Evolutionary conservation across 2,329 filamentous ascomycete genomes (phyloP), one percentile per base, ranked within the genome.

Genomic region (Arthrinium puccinioides): DNA sequence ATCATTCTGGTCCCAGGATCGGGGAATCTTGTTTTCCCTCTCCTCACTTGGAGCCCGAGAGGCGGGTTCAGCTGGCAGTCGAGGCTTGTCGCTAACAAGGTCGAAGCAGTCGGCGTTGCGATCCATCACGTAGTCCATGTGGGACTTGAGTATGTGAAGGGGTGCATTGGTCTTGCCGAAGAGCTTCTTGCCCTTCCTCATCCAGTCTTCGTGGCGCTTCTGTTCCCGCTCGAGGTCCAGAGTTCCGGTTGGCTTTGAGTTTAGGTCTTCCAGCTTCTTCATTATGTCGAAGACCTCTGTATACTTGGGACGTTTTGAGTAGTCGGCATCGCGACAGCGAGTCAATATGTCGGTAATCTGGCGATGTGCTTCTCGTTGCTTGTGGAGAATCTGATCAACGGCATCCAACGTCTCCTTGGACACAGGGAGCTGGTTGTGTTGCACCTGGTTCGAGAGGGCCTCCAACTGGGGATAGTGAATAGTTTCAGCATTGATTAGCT

Each of bases 121-220:
- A 52, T 89, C 85, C 33, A 92, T 72, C 4, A 98, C 92, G 54
- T 92, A 86, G 49, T 94, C 84, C 78, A 98, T 89, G 50, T 98
- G 90, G 40, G 83, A 84, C 53, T 90, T 92, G 20, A 98, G 72
- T 46, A 98, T 98, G 59, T 98, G 92, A 10, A 98, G 69, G 2
- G 92, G 92, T 2, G 92, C 92, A 56, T 98, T 98, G 2, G 92
- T 92, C 61, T 98, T 98, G 36, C 92, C 92, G 54, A 98, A 98
- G 0, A 98, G 66, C 59, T 96, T 96, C 66, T 98, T 98, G 35
- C 92, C 92, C 53, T 87, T 87, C 21, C 92, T 78, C 90, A 98
- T 98, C 92, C 92, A 98, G 59, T 98, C 92, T 57, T 98, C 92
- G 48, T 97, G 92, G 7, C 87, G 80, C 56, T 92, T 94, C 47